Evolutionary conservation across 1,284 basidiomycete genomes (phyloP).

Genomic region (Pseudozyma sp.): DNA sequence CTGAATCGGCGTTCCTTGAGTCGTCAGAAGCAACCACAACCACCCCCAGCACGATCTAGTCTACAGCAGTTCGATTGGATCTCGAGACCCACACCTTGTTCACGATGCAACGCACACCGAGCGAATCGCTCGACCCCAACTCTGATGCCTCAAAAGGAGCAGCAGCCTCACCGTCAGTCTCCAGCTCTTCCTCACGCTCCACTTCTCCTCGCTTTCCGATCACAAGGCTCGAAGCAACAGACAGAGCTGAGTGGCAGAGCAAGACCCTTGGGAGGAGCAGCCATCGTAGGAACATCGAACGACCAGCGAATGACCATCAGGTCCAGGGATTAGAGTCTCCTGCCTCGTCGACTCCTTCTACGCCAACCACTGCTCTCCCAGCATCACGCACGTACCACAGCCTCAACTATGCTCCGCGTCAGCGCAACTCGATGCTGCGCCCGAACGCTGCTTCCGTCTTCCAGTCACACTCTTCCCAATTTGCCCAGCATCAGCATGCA

Average conservation of each 20-base stretch:
- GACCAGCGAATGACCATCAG: neutral
- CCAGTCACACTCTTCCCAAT: constrained; percentile 20
- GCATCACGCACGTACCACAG: constrained; percentile 28
- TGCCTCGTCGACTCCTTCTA: constrained; percentile 18
- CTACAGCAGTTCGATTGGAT: neutral
- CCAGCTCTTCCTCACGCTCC: constrained; percentile 4
- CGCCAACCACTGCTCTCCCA: constrained; percentile 9
- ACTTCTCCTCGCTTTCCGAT: constrained; percentile 29
- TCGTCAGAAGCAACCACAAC: no score
- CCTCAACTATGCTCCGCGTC: constrained; percentile 29
- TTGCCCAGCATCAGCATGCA: neutral
- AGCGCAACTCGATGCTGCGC: constrained; percentile 25
- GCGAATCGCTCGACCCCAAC: constrained; percentile 3
- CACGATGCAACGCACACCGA: constrained; percentile 11
- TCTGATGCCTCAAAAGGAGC: neutral
- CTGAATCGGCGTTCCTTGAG: no score
- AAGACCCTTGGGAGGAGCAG: constrained; percentile 16
- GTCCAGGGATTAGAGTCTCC: constrained; percentile 3
- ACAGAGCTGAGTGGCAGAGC: constrained; percentile 28
- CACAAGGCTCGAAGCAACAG: constrained; percentile 15
- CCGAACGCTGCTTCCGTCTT: constrained; percentile 22
- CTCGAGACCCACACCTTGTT: no score
- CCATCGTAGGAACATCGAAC: neutral
- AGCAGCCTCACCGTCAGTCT: neutral
- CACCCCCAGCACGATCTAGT: neutral